phyloP scores from a whole-genome alignment of 1,139 yeast species.

The Debaryomycetaceae sp. region DNA sequence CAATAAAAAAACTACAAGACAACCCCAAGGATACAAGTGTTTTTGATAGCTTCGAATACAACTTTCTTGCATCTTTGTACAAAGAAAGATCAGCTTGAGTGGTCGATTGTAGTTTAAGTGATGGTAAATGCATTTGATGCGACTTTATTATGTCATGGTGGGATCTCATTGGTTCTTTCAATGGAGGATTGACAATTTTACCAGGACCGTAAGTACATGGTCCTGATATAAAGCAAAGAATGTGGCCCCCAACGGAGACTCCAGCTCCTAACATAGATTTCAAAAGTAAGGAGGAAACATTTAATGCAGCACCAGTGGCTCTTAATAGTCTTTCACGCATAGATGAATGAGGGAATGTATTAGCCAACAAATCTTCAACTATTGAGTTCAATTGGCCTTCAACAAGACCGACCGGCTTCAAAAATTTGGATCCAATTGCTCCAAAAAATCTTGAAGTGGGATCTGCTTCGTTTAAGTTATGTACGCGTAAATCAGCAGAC shows the following conservation, averaged over 20 bases:
- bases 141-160: conserved; percentile 55
- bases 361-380: conserved; percentile 51
- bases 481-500: conserved; percentile 32
- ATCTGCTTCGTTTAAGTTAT: conserved; percentile 5
- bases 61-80: conserved; percentile 33
- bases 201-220: conserved; percentile 61
- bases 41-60: conserved; percentile 45
- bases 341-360: conserved; percentile 48
- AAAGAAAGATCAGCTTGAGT: conserved; percentile 32
- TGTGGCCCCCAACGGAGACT: conserved; percentile 53
- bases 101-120: conserved; percentile 21
- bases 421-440: conserved; percentile 31
- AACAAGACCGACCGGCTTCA: conserved; percentile 47
- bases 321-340: conserved; percentile 52
- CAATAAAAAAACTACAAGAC: conserved; percentile 56
- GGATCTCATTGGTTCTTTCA: conserved; percentile 56
- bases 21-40: conserved; percentile 43
- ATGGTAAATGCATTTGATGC: conserved; percentile 32
- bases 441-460: conserved; percentile 19
- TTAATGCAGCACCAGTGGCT: conserved; percentile 66
- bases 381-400: conserved; percentile 56
- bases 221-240: conserved; percentile 58
- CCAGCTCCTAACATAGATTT: conserved; percentile 39
- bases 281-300: conserved; percentile 54
- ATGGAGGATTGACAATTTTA: conserved; percentile 42